These are phyloP conservation scores for Ramalina intermedia DNA, from an alignment of 495 filamentous ascomycete genomes.

Conservation along the genomic window DNA sequence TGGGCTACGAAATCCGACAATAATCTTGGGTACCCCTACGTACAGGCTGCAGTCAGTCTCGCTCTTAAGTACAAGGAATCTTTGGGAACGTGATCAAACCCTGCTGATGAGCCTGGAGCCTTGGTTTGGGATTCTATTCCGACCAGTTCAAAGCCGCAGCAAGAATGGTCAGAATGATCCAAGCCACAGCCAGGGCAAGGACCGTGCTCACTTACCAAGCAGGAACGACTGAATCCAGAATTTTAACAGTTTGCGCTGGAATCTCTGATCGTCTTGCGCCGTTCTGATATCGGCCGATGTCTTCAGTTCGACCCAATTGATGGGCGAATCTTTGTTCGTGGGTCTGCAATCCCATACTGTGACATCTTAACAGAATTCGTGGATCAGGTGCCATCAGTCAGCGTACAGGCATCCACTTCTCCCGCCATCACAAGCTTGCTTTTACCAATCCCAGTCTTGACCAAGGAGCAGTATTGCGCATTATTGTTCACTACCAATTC, in stretches of 20 bases:
- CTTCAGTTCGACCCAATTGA: constrained; percentile 92
- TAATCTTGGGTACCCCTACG: constrained; percentile 58
- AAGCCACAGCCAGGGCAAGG: too few species aligned
- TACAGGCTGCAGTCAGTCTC: too few species aligned
- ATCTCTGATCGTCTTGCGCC: constrained; percentile 52
- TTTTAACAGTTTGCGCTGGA: constrained; percentile 79
- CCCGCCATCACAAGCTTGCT: constrained; percentile 66
- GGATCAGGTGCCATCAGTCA: neutral
- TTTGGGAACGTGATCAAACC: too few species aligned
- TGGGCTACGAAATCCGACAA: constrained; percentile 71
- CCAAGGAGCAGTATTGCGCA: constrained; percentile 87
- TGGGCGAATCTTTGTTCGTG: constrained; percentile 41
- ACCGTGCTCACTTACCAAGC: constrained; percentile 29
- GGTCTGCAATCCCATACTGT: constrained; percentile 77
- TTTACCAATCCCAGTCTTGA: constrained; percentile 69
- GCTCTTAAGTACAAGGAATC: too few species aligned
- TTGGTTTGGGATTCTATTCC: too few species aligned
- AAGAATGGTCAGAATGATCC: too few species aligned
- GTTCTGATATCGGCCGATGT: constrained; percentile 57
- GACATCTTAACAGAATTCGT: neutral
- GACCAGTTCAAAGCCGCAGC: constrained; percentile 14
- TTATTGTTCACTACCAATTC: constrained; percentile 64
- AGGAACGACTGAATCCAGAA: constrained; percentile 97
- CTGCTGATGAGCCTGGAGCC: too few species aligned
- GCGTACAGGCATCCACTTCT: constrained; percentile 79